Evolutionary conservation across 2,329 filamentous ascomycete species (phyloP).

Genomic region (Arachnomyces sp.): DNA sequence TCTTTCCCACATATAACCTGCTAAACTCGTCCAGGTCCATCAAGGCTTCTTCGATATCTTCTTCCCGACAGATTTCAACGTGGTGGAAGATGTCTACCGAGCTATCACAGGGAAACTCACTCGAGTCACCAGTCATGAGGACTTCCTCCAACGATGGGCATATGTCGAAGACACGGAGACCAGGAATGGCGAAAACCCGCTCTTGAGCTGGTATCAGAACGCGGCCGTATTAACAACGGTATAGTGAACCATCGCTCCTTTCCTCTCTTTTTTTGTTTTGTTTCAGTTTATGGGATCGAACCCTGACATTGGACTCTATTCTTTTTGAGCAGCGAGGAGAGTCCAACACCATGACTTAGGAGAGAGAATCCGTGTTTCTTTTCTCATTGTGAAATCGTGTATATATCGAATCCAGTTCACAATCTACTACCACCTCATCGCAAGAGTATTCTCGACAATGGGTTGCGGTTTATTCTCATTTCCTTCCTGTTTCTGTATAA

Average conservation of each 20-base stretch:
- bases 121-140: constrained; percentile 74
- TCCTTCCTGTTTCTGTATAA: no score
- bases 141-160: constrained; percentile 85
- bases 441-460: no score
- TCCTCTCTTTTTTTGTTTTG: no score
- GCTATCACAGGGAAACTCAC: constrained; percentile 90
- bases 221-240: constrained; percentile 86
- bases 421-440: no score
- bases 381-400: no score
- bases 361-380: no score
- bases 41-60: constrained; percentile 99
- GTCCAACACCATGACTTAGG: no score
- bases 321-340: no score
- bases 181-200: constrained; percentile 82
- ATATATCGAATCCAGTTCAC: no score
- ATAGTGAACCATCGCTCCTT: constrained; percentile 32
- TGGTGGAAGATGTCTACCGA: constrained; percentile 86
- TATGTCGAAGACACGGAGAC: constrained; percentile 85
- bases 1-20: neutral
- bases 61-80: constrained; percentile 90
- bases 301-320: no score
- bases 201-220: constrained; percentile 91
- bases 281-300: no score
- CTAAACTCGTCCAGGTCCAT: constrained; percentile 61
- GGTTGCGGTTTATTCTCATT: no score